Evolutionary conservation across 805 yeast genomes (phyloP).

Genomic region (Candida ulmi): DNA sequence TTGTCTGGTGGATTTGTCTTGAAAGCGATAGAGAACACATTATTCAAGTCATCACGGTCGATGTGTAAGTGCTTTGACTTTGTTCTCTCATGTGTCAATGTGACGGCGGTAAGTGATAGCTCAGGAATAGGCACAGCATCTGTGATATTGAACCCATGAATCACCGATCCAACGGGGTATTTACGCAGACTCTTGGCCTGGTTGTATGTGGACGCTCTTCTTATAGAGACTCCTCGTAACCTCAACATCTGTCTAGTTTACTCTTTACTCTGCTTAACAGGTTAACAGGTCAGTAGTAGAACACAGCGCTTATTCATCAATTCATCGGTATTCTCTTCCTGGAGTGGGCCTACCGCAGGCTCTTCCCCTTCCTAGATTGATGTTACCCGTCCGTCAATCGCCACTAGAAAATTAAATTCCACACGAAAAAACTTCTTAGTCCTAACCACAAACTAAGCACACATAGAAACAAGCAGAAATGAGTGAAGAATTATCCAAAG

Average conservation of each 20-base stretch:
- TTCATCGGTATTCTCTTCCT: no score
- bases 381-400: not conserved
- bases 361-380: no score
- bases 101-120: conserved; percentile 73
- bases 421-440: not conserved
- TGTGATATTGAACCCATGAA: conserved; percentile 64
- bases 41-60: conserved; percentile 75
- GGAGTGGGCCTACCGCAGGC: not conserved
- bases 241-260: no score
- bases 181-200: conserved; percentile 34
- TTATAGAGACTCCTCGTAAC: not conserved
- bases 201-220: conserved; percentile 22
- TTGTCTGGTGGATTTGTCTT: conserved; percentile 91
- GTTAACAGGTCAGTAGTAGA: no score
- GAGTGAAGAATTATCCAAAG: conserved; percentile 30
- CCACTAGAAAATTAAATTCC: not conserved
- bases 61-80: conserved; percentile 83
- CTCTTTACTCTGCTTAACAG: no score
- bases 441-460: not conserved
- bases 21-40: conserved; percentile 84
- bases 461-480: conserved; percentile 4
- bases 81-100: conserved; percentile 57
- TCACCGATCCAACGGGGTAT: conserved; percentile 57
- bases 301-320: no score
- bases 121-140: conserved; percentile 73